A percentile compares a stretch with the other conserved stretches of the same genome.
These are phyloP conservation scores for Aurantiochytrium sp. DNA, from an alignment of 108 stramenopile genomes.

Conservation along the genomic window DNA sequence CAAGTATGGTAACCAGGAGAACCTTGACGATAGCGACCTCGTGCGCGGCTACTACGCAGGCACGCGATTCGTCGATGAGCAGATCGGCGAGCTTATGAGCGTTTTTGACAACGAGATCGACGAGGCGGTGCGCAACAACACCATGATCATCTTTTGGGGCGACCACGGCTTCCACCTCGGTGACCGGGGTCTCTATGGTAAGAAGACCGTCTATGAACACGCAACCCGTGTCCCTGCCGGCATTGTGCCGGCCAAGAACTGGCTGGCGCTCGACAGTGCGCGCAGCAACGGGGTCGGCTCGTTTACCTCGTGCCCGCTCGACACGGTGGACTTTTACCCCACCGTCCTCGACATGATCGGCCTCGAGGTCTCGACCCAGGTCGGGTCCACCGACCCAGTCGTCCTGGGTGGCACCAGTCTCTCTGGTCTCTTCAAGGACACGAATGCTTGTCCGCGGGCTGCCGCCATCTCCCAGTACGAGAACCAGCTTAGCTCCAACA, in stretches of 20 bases:
- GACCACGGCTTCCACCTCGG: constrained; percentile 17
- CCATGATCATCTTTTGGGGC: neutral
- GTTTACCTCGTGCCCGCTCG: neutral
- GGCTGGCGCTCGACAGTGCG: neutral
- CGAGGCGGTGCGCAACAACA: neutral
- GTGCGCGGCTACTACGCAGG: constrained; percentile 23
- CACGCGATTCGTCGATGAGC: neutral
- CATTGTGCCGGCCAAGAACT: neutral
- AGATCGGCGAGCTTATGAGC: neutral
- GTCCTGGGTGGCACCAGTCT: neutral
- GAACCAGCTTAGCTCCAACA: neutral
- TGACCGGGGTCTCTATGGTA: neutral
- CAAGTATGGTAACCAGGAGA: neutral
- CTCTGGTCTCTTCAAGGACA: neutral
- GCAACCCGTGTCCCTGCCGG: neutral
- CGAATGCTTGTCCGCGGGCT: neutral
- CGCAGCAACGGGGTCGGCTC: neutral
- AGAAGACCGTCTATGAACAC: neutral
- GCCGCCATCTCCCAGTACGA: neutral
- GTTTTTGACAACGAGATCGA: neutral
- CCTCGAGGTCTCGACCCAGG: neutral
- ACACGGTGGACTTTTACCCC: constrained; percentile 13
- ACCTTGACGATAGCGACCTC: neutral
- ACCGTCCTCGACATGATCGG: neutral
- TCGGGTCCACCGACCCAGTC: too few species aligned